These are phyloP conservation scores for Lentinula detonsa DNA, from an alignment of 768 basidiomycete genomes.

Conservation along the genomic window DNA sequence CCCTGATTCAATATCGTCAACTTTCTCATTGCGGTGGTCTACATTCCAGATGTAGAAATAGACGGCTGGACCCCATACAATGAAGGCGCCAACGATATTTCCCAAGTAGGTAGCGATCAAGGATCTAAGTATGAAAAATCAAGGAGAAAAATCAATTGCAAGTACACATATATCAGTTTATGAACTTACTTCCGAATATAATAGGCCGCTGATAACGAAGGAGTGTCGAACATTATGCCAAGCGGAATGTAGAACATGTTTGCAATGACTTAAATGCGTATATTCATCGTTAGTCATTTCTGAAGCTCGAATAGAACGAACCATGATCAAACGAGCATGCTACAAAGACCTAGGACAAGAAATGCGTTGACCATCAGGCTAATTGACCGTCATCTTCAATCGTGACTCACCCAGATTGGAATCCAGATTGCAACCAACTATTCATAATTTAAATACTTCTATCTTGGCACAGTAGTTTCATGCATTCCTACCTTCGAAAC, in stretches of 20 bases:
- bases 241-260: conserved; percentile 75
- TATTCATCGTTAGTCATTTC: not conserved
- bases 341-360: conserved; percentile 51
- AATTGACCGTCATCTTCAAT: not conserved
- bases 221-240: conserved; percentile 58
- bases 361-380: not conserved
- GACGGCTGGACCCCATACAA: conserved; percentile 57
- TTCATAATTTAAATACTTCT: not conserved
- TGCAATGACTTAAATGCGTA: conserved; percentile 46
- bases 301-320: conserved; percentile 16
- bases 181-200: conserved; percentile 58
- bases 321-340: conserved; percentile 70
- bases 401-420: conserved; percentile 57
- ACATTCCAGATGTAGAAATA: conserved; percentile 59
- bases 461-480: not conserved
- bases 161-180: too few species aligned
- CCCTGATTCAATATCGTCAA: not conserved
- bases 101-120: conserved; percentile 61
- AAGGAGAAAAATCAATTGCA: too few species aligned
- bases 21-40: not conserved
- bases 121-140: conserved; percentile 29
- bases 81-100: conserved; percentile 59
- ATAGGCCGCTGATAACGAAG: conserved; percentile 39
- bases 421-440: conserved; percentile 64
- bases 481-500: conserved; percentile 50